Percentiles rank a stretch among this genome's conserved stretches.
These are phyloP conservation scores for Mrakia frigida DNA, from an alignment of 768 basidiomycete species.

Conservation along the genomic window DNA sequence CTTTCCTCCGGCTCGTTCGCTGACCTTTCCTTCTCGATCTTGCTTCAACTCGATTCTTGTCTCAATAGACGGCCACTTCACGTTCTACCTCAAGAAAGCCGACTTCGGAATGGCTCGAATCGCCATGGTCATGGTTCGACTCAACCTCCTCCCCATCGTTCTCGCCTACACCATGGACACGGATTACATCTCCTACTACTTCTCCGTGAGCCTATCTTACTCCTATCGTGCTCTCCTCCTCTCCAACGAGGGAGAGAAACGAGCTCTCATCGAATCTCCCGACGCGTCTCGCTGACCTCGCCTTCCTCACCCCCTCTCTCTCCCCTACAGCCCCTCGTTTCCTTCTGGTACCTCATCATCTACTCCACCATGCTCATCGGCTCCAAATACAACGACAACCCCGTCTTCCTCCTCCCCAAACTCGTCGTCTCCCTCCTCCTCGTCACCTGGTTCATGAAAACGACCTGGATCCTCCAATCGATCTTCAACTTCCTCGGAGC, in stretches of 20 bases:
- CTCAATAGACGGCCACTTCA: slow-evolving; percentile 55
- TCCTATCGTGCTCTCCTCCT: not conserved
- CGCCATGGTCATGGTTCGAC: slow-evolving; percentile 68
- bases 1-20: slow-evolving; percentile 3
- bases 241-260: not conserved
- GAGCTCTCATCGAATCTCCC: too few species aligned
- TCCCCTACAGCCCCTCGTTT: slow-evolving; percentile 79
- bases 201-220: slow-evolving; percentile 24
- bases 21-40: slow-evolving; percentile 2
- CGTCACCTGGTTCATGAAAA: slow-evolving; percentile 62
- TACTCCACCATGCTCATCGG: slow-evolving; percentile 72
- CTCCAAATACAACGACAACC: slow-evolving; percentile 65
- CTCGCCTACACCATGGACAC: slow-evolving; percentile 89
- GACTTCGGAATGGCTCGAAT: slow-evolving; percentile 76
- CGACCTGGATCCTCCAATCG: slow-evolving; percentile 58
- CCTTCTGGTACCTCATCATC: slow-evolving; percentile 80
- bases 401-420: slow-evolving; percentile 64
- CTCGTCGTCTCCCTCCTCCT: slow-evolving; percentile 60
- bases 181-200: slow-evolving; percentile 69
- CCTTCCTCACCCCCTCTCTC: slow-evolving; percentile 51
- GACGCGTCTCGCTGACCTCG: not conserved
- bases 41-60: not conserved
- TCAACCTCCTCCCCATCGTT: slow-evolving; percentile 75
- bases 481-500: slow-evolving; percentile 60
- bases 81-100: slow-evolving; percentile 81